Conservation (phyloP, 2,329 filamentous ascomycete genomes). For the Scorias spongiosa region DNA sequence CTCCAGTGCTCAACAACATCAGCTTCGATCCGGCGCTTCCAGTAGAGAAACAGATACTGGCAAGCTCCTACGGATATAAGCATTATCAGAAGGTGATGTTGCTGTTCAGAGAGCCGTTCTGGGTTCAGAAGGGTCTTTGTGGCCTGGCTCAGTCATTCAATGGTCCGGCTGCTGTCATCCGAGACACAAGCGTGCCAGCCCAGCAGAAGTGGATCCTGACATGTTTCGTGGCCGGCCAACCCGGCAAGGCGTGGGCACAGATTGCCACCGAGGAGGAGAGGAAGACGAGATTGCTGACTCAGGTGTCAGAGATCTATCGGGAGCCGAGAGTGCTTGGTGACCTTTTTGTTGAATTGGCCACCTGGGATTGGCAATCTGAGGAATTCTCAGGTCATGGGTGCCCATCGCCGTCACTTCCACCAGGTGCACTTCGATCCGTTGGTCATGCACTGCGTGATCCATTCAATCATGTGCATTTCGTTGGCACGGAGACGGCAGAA, state of each 20-base stretch:
- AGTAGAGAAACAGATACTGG: conserved; percentile 22
- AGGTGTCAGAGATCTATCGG: conserved; percentile 20
- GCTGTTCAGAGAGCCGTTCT: conserved; percentile 32
- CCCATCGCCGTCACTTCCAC: conserved; percentile 13
- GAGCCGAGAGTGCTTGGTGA: conserved; percentile 7
- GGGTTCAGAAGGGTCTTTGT: conserved; percentile 29
- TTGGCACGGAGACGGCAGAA: conserved; percentile 37
- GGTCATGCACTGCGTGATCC: conserved; percentile 7
- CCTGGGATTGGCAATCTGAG: conserved; percentile 18
- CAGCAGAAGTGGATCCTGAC: conserved; percentile 21
- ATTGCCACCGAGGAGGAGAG: conserved; percentile 14
- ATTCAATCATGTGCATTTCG: conserved; percentile 34
- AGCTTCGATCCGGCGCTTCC: conserved; percentile 34
- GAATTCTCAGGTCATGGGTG: conserved; percentile 17
- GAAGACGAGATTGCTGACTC: conserved; percentile 18
- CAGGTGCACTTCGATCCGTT: conserved; percentile 8
- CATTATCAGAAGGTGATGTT: conserved; percentile 39
- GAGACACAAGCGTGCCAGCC: conserved; percentile 27
- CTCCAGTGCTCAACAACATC: conserved; percentile 31
- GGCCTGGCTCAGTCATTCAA: conserved; percentile 31
- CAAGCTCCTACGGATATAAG: conserved; percentile 26
- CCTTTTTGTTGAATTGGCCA: conserved; percentile 12
- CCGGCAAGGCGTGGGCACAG: conserved; percentile 23
- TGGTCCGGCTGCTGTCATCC: conserved; percentile 31
- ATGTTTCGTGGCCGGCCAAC: conserved; percentile 27